phyloP scores from a whole-genome alignment of 495 filamentous ascomycete genomes.

The Lophiotrema nucula region DNA sequence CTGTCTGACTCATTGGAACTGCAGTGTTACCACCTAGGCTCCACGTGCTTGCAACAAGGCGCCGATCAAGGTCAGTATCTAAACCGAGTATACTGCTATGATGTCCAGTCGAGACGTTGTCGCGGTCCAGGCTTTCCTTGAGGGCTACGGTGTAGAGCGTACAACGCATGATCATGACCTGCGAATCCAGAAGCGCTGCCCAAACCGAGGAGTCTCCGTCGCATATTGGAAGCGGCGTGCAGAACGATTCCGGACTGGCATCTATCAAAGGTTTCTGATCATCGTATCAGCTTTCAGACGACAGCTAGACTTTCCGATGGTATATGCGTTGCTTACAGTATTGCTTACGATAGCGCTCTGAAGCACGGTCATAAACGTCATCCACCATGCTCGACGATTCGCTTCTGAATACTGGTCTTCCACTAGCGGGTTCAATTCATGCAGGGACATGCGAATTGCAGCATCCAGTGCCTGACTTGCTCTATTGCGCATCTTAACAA shows the following conservation, averaged over 20 bases:
- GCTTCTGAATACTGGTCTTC: constrained; percentile 54
- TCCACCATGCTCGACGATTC: constrained; percentile 61
- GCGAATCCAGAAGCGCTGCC: constrained; percentile 51
- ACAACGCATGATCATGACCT: not conserved
- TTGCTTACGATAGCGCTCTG: constrained; percentile 62
- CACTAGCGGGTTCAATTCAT: constrained; percentile 46
- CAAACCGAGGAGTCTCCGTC: constrained; percentile 56
- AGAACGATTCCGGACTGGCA: constrained; percentile 57
- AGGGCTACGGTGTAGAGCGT: not conserved
- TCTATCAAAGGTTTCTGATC: constrained; percentile 45
- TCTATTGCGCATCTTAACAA: constrained; percentile 61
- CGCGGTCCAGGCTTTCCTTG: not conserved
- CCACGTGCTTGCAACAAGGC: too few relatives aligned
- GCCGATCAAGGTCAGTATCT: not conserved
- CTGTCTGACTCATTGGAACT: too few relatives aligned
- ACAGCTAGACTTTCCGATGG: too few relatives aligned
- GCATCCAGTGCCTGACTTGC: constrained; percentile 56
- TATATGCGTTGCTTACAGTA: constrained; percentile 30
- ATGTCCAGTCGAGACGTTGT: not conserved
- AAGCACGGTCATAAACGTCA: constrained; percentile 62
- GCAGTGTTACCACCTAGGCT: too few relatives aligned
- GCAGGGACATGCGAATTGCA: constrained; percentile 54
- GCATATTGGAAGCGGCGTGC: constrained; percentile 55
- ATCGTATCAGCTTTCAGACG: not conserved
- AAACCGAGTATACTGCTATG: not conserved